Percentiles rank a stretch among this genome's conserved stretches.
phyloP scores from a whole-genome alignment of 225 moss, liverwort and hornwort species.

The Antitrichia curtipendula region DNA sequence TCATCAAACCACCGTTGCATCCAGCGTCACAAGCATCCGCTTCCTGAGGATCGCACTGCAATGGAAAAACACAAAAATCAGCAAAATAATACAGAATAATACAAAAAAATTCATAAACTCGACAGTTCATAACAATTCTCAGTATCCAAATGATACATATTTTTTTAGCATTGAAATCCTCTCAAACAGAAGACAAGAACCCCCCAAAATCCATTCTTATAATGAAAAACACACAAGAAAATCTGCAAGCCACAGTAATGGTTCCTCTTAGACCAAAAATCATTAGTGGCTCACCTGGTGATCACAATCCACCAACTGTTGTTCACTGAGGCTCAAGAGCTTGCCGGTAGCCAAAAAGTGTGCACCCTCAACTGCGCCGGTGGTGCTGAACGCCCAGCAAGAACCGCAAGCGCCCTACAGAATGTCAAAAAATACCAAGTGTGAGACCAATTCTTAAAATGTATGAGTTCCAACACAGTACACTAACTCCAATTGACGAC shows the following conservation, averaged over 20 bases:
- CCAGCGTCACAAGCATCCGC: constrained; percentile 52
- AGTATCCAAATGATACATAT: neutral
- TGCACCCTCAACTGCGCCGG: constrained; percentile 83
- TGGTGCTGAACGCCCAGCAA: constrained; percentile 97
- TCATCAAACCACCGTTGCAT: constrained; percentile 72
- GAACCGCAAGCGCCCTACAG: constrained; percentile 83
- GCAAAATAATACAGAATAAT: neutral
- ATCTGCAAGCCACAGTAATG: neutral
- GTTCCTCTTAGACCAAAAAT: neutral
- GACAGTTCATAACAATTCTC: neutral
- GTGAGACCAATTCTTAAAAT: neutral
- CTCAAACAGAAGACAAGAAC: neutral
- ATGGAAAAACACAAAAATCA: neutral
- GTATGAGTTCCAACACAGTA: neutral
- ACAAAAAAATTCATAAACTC: neutral
- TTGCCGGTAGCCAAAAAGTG: constrained; percentile 71
- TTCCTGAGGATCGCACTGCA: constrained; percentile 55
- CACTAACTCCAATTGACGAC: neutral
- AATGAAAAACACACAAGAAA: neutral
- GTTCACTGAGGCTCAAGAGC: constrained; percentile 88
- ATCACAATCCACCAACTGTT: constrained; percentile 94
- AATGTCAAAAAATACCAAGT: neutral
- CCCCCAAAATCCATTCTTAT: neutral
- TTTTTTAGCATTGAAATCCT: neutral
- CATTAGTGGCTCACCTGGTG: constrained; percentile 45